Evolutionary conservation across 306 rosid species (phyloP), one percentile per base, ranked within the genome.

Genomic region (Medicago lupulina): DNA sequence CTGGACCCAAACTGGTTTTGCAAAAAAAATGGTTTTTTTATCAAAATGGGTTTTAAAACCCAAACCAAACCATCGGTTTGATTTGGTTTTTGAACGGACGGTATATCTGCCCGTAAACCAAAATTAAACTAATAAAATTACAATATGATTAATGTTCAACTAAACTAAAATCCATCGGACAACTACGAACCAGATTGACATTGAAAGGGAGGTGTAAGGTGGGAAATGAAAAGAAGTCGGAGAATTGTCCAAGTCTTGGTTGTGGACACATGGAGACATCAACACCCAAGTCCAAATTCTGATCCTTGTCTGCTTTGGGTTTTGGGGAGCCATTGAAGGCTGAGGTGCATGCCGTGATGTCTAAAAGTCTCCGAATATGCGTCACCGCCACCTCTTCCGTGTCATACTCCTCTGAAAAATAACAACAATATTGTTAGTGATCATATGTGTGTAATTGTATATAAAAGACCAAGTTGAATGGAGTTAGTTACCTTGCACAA

Each of bases 151-250:
- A 28, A 28, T 28, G 31, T 3, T 28, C 4, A 28, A 28, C 31
- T 4, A 28, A 28, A 28, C 31, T 28, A 28, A 28, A 28, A 28
- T 28, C 31, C 31, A 28, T 28, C 31, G 3, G 3, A 28, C 31
- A 28, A 28, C 31, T 28, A 28, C 3, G 31, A 28, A 28, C 31
- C 31, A 28, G 31, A 28, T 28, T 28, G 47, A 95, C 98, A 95
- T 41, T 92, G 96, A 50, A 90, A 79, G 4, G 98, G 98, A 14
- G 97, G 96, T 41, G 97, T 90, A 78, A 95, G 92, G 55, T 90
- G 83, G 2, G 97, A 86, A 92, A 85, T 0, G 98, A 92, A 80
- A 95, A 90, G 96, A 92, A 95, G 21, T 95, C 92, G 49, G 90
- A 95, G 85, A 95, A 95, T 74, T 89, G 92, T 49, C 97, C 97